Evolutionary conservation across 192 early-diverging fungal species (phyloP).

Genomic region (Diversispora epigaea): DNA sequence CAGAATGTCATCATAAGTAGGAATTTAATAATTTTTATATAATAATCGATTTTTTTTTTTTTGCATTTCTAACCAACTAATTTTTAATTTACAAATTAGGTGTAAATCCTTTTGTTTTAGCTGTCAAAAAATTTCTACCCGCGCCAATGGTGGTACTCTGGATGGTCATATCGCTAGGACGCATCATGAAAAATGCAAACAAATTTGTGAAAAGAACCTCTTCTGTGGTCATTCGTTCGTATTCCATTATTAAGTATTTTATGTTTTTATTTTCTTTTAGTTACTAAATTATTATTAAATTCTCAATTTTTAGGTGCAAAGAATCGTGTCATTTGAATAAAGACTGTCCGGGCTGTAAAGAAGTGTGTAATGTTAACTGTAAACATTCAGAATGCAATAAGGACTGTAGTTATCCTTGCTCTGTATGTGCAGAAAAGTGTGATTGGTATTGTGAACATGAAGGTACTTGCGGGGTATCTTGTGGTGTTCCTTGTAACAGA

Average conservation of each 20-base stretch:
- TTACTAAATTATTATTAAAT: too few relatives aligned
- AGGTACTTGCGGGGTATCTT: conserved; percentile 47
- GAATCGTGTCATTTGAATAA: too few relatives aligned
- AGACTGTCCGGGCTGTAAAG: conserved; percentile 50
- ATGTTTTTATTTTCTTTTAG: too few relatives aligned
- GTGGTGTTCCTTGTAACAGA: conserved; percentile 57
- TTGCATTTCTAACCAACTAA: too few relatives aligned
- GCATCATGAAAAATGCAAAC: conserved; percentile 36
- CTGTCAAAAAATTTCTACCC: conserved; percentile 35
- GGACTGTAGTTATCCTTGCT: conserved; percentile 44
- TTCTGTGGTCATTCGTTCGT: not conserved
- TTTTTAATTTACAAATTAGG: conserved; percentile 40
- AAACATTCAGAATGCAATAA: conserved; percentile 42
- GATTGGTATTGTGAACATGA: conserved; percentile 54
- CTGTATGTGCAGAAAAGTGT: conserved; percentile 48
- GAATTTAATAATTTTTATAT: too few relatives aligned
- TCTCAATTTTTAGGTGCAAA: too few relatives aligned
- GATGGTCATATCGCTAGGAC: not conserved
- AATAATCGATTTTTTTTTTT: too few relatives aligned
- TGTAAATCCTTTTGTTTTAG: conserved; percentile 43
- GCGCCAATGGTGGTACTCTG: not conserved
- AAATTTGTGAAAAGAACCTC: conserved; percentile 34
- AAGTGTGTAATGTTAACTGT: conserved; percentile 43
- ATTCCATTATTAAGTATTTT: too few relatives aligned
- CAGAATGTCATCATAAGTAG: too few relatives aligned